These are phyloP conservation scores for Fusarium sulawesiense DNA, from an alignment of 2,329 filamentous ascomycete genomes.

Conservation along the genomic window DNA sequence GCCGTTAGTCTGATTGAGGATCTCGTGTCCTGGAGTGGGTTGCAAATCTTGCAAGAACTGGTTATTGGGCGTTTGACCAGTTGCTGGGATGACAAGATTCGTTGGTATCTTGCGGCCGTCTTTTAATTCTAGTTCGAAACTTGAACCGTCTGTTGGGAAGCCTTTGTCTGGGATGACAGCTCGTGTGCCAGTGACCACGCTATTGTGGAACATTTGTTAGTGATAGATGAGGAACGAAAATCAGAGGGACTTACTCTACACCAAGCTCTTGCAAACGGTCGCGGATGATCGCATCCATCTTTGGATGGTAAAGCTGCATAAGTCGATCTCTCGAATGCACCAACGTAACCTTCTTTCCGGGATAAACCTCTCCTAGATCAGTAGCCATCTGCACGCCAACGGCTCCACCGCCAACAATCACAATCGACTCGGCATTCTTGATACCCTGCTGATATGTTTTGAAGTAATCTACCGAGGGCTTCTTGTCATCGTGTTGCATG, in stretches of 20 bases:
- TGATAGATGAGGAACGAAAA: accelerated
- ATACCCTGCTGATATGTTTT: constrained; percentile 37
- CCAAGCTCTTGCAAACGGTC: constrained; percentile 38
- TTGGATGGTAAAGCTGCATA: constrained; percentile 43
- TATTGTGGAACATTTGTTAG: background rate
- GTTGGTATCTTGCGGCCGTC: constrained; percentile 38
- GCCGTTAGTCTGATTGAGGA: constrained; percentile 38
- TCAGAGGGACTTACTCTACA: constrained; percentile 23
- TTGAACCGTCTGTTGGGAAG: constrained; percentile 36
- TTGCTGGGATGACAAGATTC: constrained; percentile 42
- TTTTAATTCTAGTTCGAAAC: constrained; percentile 37
- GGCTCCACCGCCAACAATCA: constrained; percentile 43
- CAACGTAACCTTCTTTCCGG: constrained; percentile 40
- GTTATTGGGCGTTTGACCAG: constrained; percentile 44
- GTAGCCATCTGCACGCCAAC: constrained; percentile 45
- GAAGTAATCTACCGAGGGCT: constrained; percentile 38
- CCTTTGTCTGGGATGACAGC: constrained; percentile 36
- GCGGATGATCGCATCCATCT: constrained; percentile 42
- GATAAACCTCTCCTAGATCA: constrained; percentile 43
- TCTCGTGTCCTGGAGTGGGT: constrained; percentile 1
- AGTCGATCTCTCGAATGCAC: constrained; percentile 42
- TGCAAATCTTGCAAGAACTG: constrained; percentile 37
- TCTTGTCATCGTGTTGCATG: constrained; percentile 42
- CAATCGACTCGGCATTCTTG: constrained; percentile 38
- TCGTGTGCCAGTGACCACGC: constrained; percentile 39